Conservation (phyloP, 495 filamentous ascomycete species). For the Neurospora sp. region DNA sequence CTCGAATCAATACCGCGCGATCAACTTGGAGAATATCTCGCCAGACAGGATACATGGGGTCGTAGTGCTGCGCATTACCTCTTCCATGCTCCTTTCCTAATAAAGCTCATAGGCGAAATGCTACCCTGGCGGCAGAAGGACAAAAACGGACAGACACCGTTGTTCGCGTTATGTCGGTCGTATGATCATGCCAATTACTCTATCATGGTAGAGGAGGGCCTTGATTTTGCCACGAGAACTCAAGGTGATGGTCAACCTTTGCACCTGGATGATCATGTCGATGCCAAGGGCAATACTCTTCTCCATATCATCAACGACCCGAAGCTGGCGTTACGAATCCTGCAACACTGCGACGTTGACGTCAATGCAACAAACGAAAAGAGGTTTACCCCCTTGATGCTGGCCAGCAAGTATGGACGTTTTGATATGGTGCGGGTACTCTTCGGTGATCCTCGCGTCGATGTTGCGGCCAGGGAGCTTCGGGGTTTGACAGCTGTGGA, state of each 20-base stretch:
- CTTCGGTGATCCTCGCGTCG: constrained; percentile 79
- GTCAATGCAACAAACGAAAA: constrained; percentile 96
- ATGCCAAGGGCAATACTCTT: constrained; percentile 85
- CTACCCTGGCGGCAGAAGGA: constrained; percentile 87
- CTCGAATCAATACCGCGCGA: constrained; percentile 27
- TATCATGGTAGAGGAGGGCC: constrained; percentile 70
- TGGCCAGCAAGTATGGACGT: constrained; percentile 96
- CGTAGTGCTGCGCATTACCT: constrained; percentile 89
- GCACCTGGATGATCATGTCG: constrained; percentile 88
- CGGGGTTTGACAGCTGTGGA: constrained; percentile 93
- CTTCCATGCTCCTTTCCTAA: constrained; percentile 81
- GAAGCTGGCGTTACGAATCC: constrained; percentile 59
- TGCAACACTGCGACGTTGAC: constrained; percentile 79
- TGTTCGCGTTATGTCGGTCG: constrained; percentile 88
- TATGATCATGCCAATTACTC: constrained; percentile 89
- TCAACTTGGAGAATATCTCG: constrained; percentile 54
- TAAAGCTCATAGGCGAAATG: constrained; percentile 60
- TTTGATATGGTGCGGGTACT: constrained; percentile 85
- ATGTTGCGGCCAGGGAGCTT: constrained; percentile 72
- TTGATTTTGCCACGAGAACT: constrained; percentile 59
- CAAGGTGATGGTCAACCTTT: constrained; percentile 73
- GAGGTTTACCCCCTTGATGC: constrained; percentile 91
- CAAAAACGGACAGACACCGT: constrained; percentile 90
- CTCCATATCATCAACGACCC: constrained; percentile 88
- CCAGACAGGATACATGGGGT: constrained; percentile 69